Evolutionary conservation across 2,329 filamentous ascomycete species (phyloP).

Genomic region (Botrytis fabae): DNA sequence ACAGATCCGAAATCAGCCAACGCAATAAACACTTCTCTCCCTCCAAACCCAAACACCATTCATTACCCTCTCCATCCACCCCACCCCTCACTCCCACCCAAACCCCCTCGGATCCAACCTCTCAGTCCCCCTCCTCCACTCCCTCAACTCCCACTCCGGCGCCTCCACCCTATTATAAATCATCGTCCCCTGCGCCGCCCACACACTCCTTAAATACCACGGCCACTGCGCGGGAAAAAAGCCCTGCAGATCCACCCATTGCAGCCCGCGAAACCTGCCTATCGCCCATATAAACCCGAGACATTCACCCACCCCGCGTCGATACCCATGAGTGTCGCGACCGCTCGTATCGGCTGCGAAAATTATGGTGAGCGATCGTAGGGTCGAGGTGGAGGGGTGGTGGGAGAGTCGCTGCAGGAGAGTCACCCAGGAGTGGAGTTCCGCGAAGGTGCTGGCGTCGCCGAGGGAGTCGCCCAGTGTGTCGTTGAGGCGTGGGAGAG

Average conservation of each 20-base stretch:
- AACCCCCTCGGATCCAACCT: conserved; percentile 6
- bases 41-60: too few relatives aligned
- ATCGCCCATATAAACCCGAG: conserved; percentile 5
- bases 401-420: background rate
- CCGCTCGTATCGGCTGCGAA: background rate
- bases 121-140: conserved; percentile 4
- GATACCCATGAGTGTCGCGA: background rate
- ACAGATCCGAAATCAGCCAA: background rate
- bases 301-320: background rate
- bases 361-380: background rate
- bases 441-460: background rate
- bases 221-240: conserved; percentile 10
- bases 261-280: background rate
- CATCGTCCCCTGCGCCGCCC: background rate
- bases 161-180: background rate
- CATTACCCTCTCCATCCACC: background rate
- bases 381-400: background rate
- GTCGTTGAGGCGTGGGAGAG: background rate
- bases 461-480: background rate
- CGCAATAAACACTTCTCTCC: too few relatives aligned
- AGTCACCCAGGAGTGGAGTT: background rate
- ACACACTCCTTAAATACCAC: conserved; percentile 1
- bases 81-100: background rate
- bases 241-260: background rate
- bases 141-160: background rate